Base-by-base conservation (phyloP, 371 early-diverging fungal species). In the Thermomucor indicae-seudaticae region DNA sequence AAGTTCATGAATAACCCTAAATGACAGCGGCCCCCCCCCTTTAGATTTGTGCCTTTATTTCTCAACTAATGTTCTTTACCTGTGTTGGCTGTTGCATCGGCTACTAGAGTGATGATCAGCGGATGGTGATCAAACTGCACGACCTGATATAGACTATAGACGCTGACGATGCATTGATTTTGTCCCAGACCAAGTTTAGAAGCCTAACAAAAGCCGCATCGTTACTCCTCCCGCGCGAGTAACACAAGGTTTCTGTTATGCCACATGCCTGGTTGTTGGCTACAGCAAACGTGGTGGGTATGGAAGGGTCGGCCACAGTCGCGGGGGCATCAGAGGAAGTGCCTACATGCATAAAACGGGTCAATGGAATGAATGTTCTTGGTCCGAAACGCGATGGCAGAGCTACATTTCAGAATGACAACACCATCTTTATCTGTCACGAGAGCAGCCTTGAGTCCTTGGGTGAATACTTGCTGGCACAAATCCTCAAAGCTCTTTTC, bases 401-500 rank as follows among this genome's bases (percentile, higher is more conserved):
- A 29, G 29, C 35, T 67, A 81, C 84, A 67, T 72, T 77, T 70
- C 34, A 81, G 52, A 25, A 84, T 62, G 20, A 77, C 65, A 14
- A 84, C 82, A 3, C 84, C 84, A 62, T 84, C 84, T 53, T 78
- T 57, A 50, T 84, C 84, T 7, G 82, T 84, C 0, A 84, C 66
- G 30, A 81, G 57, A 6, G 81, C 79, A 6, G 76, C 74, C 49
- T 78, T 57, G 11, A 84, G 64, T 5, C 82, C 82, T 45, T 77
- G 58, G n/a, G 53, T 55, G 37, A 72, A 70, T 14, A 55, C 55
- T 7, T 49, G 58, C 22, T 56, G 58, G 41, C 70, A 69, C 7
- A 52, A 24, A 20, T 58, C 53, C 16, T 59, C 53, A 27, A 67
- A 64, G 7, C 45, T 49, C 29, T 53, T 30, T 41, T 67, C 67